A percentile compares a stretch with the other conserved stretches of the same genome.
Evolutionary conservation across 2,329 filamentous ascomycete genomes (phyloP).

Genomic region (Coccinonectria pachysandricola): DNA sequence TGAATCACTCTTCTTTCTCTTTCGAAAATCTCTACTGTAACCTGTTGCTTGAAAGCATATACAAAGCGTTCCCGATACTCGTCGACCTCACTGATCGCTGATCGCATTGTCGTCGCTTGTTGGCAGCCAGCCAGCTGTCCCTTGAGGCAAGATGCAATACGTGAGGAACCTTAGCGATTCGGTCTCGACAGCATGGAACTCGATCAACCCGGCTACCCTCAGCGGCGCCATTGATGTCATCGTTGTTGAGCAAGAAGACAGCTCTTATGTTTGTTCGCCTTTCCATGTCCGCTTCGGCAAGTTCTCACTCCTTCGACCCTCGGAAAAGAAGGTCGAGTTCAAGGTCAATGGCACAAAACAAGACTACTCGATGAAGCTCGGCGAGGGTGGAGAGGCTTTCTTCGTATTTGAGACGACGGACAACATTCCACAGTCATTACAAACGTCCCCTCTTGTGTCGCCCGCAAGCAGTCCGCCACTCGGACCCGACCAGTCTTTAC

Average conservation of each 20-base stretch:
- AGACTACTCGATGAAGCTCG: conserved; percentile 95
- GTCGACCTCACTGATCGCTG: too few species aligned
- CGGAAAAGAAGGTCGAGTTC: conserved; percentile 98
- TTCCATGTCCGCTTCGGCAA: conserved; percentile 99
- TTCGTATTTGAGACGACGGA: conserved; percentile 96
- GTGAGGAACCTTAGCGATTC: conserved; percentile 90
- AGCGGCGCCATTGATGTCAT: conserved; percentile 98
- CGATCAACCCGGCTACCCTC: conserved; percentile 93
- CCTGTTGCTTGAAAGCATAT: too few species aligned
- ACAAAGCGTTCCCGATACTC: too few species aligned
- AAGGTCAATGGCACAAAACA: conserved; percentile 86
- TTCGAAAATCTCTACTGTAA: too few species aligned
- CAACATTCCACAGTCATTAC: conserved; percentile 81
- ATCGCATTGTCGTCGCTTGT: neutral
- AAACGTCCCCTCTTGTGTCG: conserved; percentile 89
- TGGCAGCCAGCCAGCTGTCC: too few species aligned
- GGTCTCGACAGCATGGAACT: conserved; percentile 98
- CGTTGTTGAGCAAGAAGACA: conserved; percentile 93
- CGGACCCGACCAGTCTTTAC: conserved; percentile 22
- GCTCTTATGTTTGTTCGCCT: conserved; percentile 78
- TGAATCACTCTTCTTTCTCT: too few species aligned
- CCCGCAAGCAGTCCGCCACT: conserved; percentile 78
- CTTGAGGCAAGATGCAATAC: conserved; percentile 98
- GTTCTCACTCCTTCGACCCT: conserved; percentile 88
- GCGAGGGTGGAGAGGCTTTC: conserved; percentile 94